Evolutionary conservation across 768 basidiomycete species (phyloP).

Genomic region (Boletus subparvulus): DNA sequence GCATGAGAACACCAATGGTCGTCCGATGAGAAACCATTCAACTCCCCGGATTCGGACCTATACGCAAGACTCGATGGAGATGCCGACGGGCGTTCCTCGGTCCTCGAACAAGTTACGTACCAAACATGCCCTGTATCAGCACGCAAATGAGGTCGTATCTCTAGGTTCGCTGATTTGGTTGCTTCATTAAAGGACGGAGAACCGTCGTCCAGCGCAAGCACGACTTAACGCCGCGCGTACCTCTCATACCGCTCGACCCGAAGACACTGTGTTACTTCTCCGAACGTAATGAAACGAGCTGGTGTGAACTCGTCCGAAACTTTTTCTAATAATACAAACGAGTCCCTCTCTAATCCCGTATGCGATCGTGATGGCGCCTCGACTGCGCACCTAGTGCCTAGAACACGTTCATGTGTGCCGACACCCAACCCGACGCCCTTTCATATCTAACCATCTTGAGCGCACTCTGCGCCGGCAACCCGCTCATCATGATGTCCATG

Average conservation of each 20-base stretch:
- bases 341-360: slow-evolving; percentile 9
- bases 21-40: slow-evolving; percentile 8
- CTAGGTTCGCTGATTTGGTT: background rate
- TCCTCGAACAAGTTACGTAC: slow-evolving; percentile 7
- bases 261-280: background rate
- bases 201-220: background rate
- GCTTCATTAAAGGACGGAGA: background rate
- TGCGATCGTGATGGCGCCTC: background rate
- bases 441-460: slow-evolving; percentile 1
- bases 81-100: background rate
- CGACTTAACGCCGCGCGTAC: slow-evolving; percentile 10
- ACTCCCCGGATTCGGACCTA: background rate
- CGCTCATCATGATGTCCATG: background rate
- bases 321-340: background rate
- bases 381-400: background rate
- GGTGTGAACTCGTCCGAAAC: background rate
- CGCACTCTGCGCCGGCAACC: background rate
- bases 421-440: background rate
- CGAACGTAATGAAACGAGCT: slow-evolving; percentile 17
- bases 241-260: slow-evolving; percentile 2
- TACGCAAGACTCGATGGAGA: background rate
- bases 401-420: background rate
- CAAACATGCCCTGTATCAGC: background rate
- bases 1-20: slow-evolving; percentile 3
- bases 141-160: slow-evolving; percentile 5